Base-by-base conservation (phyloP, 371 early-diverging fungal species). In the Mortierella sp. region DNA sequence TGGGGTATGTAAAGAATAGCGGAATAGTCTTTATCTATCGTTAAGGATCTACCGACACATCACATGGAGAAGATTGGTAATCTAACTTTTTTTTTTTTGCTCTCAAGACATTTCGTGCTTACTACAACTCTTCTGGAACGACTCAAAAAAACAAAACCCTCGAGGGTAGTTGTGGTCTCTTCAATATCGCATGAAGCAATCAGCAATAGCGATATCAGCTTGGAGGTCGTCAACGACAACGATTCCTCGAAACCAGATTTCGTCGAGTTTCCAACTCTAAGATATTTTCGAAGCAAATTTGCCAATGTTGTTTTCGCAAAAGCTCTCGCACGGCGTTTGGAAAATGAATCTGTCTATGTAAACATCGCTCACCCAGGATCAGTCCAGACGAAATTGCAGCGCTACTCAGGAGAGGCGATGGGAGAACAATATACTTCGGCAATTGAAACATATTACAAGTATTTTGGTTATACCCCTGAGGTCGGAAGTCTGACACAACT, bases 251-350 rank as follows among this genome's bases (percentile, higher is more conserved):
- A 36, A 36, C 36, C 36, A 3, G 45, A 41, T 38, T 50, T 19
- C 21, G 10, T 13, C 1, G 8, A 7, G 15, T 3, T 19, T 3
- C 9, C 61, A 1, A 22, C 60, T 1, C 65, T 53, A 0, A 53
- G 76, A 0, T 94, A 94, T 66, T 85, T 81, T 24, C 77, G 84
- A 9, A 84, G 88, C 38, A 93, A 93, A 79, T 83, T 92, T 19
- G 89, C 91, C 70, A 92, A 92, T 77, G 67, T 92, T 32, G 79
- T 91, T n/a, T 92, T 91, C 76, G 81, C 89, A n/a, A 84, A 74
- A 3, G 84, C 84, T 13, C 78, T 94, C 57, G 79, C 85, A 0
- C 82, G 85, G 67, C 87, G 67, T 53, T 73, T 57, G 58, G 60
- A 57, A 50, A 77, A 62, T 22, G 77, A 86, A 58, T 55, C 84